phyloP scores from a whole-genome alignment of 129 eudicot genomes.

The Chrysanthemum seticuspe region DNA sequence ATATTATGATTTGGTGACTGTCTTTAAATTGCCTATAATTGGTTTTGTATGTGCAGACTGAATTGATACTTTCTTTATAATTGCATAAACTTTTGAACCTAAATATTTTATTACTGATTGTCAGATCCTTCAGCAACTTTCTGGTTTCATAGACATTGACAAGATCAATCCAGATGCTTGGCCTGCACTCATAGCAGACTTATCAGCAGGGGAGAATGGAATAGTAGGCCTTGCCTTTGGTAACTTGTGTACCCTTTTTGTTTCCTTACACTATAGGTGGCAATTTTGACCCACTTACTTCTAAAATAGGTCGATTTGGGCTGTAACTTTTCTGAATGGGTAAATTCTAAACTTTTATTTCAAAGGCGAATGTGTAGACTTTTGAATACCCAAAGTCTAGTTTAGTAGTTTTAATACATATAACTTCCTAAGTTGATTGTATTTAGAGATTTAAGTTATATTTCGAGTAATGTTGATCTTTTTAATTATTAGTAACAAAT shows the following conservation, averaged over 20 bases:
- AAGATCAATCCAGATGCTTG: conserved; percentile 90
- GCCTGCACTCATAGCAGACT: conserved; percentile 89
- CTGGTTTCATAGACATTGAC: conserved; percentile 93
- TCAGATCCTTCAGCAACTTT: conserved; percentile 69
- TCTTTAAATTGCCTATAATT: no score
- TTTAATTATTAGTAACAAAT: background rate
- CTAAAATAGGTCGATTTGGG: no score
- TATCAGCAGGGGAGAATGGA: conserved; percentile 85
- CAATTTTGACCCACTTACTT: background rate
- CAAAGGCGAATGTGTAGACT: background rate
- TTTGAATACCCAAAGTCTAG: background rate
- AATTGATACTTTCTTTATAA: no score
- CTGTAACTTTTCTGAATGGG: background rate
- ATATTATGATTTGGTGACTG: no score
- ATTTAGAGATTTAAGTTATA: background rate
- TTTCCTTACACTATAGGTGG: conserved; percentile 4
- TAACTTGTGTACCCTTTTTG: conserved; percentile 21
- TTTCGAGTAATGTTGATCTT: background rate
- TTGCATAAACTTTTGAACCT: background rate
- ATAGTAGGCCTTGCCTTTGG: conserved; percentile 88
- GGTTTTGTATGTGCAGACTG: no score
- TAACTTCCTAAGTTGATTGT: background rate
- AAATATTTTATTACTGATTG: background rate
- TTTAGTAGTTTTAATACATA: background rate
- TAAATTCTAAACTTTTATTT: background rate